A percentile compares a stretch with the other conserved stretches of the same genome.
Evolutionary conservation across 257 asterid species (phyloP).

Genomic region (Agastache rugosa): DNA sequence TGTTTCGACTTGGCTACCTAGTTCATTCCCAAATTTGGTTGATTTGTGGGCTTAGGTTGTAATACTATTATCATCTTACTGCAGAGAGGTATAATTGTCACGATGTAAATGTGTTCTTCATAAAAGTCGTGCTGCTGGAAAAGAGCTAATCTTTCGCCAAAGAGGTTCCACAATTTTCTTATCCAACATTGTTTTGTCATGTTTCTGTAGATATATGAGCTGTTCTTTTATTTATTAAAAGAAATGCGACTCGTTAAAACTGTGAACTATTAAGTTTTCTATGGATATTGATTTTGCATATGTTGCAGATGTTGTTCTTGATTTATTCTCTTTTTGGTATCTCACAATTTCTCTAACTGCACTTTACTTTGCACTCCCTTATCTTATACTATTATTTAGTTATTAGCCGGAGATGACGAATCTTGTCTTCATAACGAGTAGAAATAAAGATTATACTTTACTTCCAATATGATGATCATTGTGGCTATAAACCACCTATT

Average conservation of each 20-base stretch:
- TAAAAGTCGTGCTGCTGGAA: constrained; percentile 41
- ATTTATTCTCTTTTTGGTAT: not conserved
- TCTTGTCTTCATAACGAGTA: too few relatives aligned
- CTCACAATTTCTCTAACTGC: not conserved
- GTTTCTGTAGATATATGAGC: not conserved
- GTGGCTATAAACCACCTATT: too few relatives aligned
- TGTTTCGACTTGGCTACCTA: not conserved
- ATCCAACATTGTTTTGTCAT: constrained; percentile 34
- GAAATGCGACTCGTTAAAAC: not conserved
- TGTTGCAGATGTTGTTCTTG: not conserved
- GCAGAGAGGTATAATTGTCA: constrained; percentile 38
- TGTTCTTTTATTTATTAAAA: constrained; percentile 17
- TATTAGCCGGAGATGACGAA: too few relatives aligned
- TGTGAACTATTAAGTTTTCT: not conserved
- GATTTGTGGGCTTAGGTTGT: constrained; percentile 14
- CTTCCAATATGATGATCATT: too few relatives aligned
- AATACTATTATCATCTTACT: constrained; percentile 25
- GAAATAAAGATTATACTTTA: too few relatives aligned
- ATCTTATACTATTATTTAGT: too few relatives aligned
- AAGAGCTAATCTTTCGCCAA: constrained; percentile 35
- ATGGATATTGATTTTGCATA: not conserved
- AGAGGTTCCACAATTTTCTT: constrained; percentile 40
- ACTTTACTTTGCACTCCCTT: too few relatives aligned
- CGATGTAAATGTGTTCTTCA: constrained; percentile 42
- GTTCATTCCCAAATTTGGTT: constrained; percentile 11